Evolutionary conservation across 768 basidiomycete species (phyloP).

Genomic region (Mycena rebaudengoi): DNA sequence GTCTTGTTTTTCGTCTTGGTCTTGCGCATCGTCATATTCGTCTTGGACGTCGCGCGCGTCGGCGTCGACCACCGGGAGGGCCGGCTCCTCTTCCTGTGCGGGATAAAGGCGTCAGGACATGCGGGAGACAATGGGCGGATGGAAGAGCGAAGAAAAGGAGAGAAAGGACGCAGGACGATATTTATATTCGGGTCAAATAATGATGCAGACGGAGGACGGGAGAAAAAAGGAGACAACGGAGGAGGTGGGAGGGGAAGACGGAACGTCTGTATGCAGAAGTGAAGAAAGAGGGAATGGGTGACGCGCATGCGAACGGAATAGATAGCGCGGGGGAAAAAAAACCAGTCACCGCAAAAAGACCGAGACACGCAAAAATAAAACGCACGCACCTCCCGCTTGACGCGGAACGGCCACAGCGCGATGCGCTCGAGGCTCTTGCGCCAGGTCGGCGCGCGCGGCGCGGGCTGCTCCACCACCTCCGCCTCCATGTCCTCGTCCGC

Average conservation of each 20-base stretch:
- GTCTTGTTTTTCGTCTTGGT: no score
- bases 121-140: background rate
- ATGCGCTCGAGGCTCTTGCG: conserved; percentile 29
- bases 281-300: no score
- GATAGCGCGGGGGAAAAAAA: no score
- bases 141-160: background rate
- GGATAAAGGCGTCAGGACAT: no score
- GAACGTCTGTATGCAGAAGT: conserved; percentile 20
- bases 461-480: conserved; percentile 48
- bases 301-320: no score
- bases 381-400: conserved; percentile 19
- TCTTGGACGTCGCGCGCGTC: conserved; percentile 15
- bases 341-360: conserved; percentile 19
- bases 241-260: background rate
- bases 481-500: conserved; percentile 44
- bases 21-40: conserved; percentile 26
- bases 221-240: background rate
- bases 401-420: conserved; percentile 31
- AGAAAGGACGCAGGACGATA: background rate
- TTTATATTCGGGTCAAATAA: background rate
- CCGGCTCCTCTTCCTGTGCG: conserved; percentile 32
- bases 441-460: conserved; percentile 24
- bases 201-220: background rate
- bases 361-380: background rate
- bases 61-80: background rate